Evolutionary conservation across 257 asterid species (phyloP).

Genomic region (Primulina tabacum): DNA sequence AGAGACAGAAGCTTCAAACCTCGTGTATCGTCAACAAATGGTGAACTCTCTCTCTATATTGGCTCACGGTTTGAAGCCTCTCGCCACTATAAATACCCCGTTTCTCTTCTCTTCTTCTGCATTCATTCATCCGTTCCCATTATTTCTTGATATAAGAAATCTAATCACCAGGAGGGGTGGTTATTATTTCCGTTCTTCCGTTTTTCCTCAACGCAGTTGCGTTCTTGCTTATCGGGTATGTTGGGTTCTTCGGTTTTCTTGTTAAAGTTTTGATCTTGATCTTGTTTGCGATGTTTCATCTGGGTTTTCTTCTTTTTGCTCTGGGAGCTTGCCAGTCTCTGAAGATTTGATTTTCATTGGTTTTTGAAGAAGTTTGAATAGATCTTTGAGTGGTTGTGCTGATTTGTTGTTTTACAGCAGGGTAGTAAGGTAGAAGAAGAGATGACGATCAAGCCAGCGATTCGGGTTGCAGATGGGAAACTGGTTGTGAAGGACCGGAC

Average conservation of each 20-base stretch:
- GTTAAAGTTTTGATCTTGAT: neutral
- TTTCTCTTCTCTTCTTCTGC: conserved; percentile 17
- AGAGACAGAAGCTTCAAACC: conserved; percentile 6
- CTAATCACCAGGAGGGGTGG: conserved; percentile 5
- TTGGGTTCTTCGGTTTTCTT: neutral
- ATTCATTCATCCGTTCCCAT: conserved; percentile 13
- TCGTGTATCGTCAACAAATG: conserved; percentile 23
- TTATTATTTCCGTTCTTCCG: neutral
- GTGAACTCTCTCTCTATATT: conserved; percentile 20
- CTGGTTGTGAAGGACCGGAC: conserved; percentile 47
- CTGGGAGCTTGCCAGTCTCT: neutral
- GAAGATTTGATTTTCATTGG: neutral
- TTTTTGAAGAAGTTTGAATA: neutral
- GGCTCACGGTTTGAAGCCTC: conserved; percentile 21
- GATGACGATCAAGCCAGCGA: conserved; percentile 51
- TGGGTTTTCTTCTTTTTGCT: neutral
- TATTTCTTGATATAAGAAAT: conserved; percentile 1
- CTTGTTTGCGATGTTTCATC: neutral
- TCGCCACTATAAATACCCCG: conserved; percentile 40
- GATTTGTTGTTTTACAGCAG: conserved; percentile 17
- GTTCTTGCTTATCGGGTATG: conserved; percentile 39
- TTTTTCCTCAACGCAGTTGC: conserved; percentile 22
- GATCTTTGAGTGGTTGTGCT: neutral
- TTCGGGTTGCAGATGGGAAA: conserved; percentile 40
- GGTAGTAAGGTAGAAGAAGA: conserved; percentile 22